Evolutionary conservation across 441 rosid genomes (phyloP), one percentile per base, ranked within the genome.

Genomic region (Viola pubescens): DNA sequence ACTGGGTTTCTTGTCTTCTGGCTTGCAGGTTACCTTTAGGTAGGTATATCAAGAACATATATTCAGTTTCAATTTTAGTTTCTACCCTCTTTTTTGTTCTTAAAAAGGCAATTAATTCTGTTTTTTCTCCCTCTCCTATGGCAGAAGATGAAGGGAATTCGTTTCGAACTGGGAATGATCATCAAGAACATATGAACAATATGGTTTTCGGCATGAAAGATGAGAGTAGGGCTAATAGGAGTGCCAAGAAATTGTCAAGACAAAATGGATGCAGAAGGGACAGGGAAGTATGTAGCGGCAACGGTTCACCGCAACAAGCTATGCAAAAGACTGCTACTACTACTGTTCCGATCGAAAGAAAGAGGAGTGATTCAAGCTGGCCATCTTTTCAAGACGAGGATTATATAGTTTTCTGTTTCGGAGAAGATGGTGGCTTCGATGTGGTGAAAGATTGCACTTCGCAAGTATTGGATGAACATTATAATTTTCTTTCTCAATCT

Each of bases 1-100:
- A 80, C 66, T 80, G 78, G 83, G 82, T 77, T 37, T 75, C 86
- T n/a, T 81, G 91, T 70, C 82, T 84, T 82, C 69, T 77, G 70
- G 75, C 83, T 68, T 78, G 77, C 82, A 71, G 70, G 44, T 56
- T 75, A 59, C 79, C 84, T 54, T 26, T 75, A 70, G 76, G 88
- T 81, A 46, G 19, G 19, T 16, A 10, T 37, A 10, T 16, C 7
- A 7, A 56, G 7, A 6, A 13, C 0, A 0, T 3, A 19, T 4
- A 2, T 10, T 44, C 6, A 44, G 44, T 34, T 26, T 26, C 37
- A n/a, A 2, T 3, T 39, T n/a, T 58, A 42, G 46, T 42, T 3
- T 60, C 46, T 3, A 6, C 26, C 34, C 13, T 40, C 13, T 43
- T 38, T 37, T 40, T 9, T n/a, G 9, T 49, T 11, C 41, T 14